Evolutionary conservation across 192 early-diverging fungal species (phyloP), one percentile per base, ranked within the genome.

Genomic region (Entophlyctis helioformis): DNA sequence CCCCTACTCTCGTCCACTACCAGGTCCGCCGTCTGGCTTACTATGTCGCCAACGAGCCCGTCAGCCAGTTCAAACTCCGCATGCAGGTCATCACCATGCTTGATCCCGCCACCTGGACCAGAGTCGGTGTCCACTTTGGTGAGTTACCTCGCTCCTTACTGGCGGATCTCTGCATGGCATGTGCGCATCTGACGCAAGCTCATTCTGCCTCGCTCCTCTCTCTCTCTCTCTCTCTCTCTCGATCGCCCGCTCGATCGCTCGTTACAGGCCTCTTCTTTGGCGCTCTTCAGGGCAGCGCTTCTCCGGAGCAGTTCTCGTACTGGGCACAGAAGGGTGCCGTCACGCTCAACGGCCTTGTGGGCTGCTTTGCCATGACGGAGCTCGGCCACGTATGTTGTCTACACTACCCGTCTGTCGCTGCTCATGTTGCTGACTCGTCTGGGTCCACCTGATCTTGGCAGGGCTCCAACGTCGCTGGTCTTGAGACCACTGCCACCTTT

Each of bases 301-400:
- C 86, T 19, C 71, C 84, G 3, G 70, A 78, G 27, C 90, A 93
- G 66, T 69, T 93, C 35, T 71, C 69, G 3, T 81, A 89, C 64
- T 93, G 88, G 85, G 75, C 84, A 36, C 72, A 78, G 29, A 81
- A 78, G 67, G 89, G 89, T 22, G 86, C 86, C 8, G 51, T 91
- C 10, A 74, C 82, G 20, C 57, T 91, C 53, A 81, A 86, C 50
- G 81, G 84, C 32, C 73, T 91, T 56, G 67, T 81, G 2, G 90
- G 90, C 25, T 94, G 87, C 68, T 94, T 91, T 58, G 86, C 80
- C 37, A 91, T 91, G 90, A 94, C 90, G 1, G 90, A 94, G 62
- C 55, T 90, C 16, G 87, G 83, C n/a, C 67, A 68, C 50, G 59
- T 54, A 54, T 42, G 53, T n/a, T n/a, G n/a, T n/a, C n/a, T n/a